Base-by-base conservation (phyloP, 768 basidiomycete genomes). In the Crucibulum laeve region DNA sequence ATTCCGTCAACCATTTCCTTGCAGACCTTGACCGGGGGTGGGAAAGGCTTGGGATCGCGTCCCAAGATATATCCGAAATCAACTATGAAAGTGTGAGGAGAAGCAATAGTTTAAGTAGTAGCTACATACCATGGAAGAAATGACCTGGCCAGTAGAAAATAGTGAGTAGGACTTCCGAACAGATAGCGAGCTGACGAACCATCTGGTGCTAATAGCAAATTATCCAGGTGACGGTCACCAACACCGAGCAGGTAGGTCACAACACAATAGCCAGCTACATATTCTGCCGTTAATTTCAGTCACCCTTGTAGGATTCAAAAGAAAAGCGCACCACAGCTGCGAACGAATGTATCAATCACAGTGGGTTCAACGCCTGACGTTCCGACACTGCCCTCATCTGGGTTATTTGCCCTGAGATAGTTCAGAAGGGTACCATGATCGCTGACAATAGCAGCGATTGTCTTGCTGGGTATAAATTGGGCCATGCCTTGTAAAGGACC, bases 1-100 rank as follows among this genome's bases (percentile, higher is more conserved):
- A 99, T 95, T 8, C 90, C 95, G 59, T 99, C 96, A 0, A 98
- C 91, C 96, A 98, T 99, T 60, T 98, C 96, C 57, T 95, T 94
- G 66, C 94, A 97, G 30, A 99, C 89, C 61, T 99, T 99, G 52
- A 98, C 94, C 10, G 93, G 90, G 4, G 96, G 96, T 2, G 96
- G 94, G 59, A 94, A 95, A 0, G 93, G 91, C 57, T 99, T 98
- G 0, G 96, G 96, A 59, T 98, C 96, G 2, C 93, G 84, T 2
- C 96, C 96, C 11, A 98, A 77, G 54, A 98, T 98, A 63, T 97
- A 99, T 2, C 96, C 95, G 57, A 98, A 99, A 60, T 98, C 96
- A 49, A 98, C 96, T 95, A 57, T 0, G 15, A 18, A 38, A 28
- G 5, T 42, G 66, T 15, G 58, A 40, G 11, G n/a, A 37, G 17